These are phyloP conservation scores for Diaporthe sp. DNA, from an alignment of 2,329 filamentous ascomycete species.

Conservation along the genomic window DNA sequence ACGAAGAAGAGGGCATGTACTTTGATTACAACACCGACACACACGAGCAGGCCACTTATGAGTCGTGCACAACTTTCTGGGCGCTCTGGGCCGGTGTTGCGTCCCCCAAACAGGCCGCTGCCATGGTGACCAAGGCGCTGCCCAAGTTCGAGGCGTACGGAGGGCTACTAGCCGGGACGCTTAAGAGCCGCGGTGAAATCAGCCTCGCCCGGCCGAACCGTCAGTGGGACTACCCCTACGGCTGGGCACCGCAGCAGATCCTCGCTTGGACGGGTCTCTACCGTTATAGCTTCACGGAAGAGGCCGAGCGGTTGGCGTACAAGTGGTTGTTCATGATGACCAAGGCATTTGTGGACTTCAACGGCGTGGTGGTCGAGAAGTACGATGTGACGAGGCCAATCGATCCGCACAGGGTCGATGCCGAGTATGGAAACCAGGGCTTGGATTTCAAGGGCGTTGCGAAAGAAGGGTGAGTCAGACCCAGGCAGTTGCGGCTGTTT, in stretches of 20 bases:
- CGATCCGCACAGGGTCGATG: slow-evolving; percentile 93
- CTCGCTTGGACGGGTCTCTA: slow-evolving; percentile 94
- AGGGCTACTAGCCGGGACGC: slow-evolving; percentile 89
- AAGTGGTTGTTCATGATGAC: slow-evolving; percentile 99
- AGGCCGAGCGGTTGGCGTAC: slow-evolving; percentile 91
- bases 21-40: slow-evolving; percentile 95
- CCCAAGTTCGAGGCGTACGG: slow-evolving; percentile 91
- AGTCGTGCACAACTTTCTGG: slow-evolving; percentile 96
- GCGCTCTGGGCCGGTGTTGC: slow-evolving; percentile 95
- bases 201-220: slow-evolving; percentile 89
- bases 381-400: slow-evolving; percentile 94
- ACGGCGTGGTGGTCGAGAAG: slow-evolving; percentile 98
- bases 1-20: slow-evolving; percentile 93
- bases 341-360: slow-evolving; percentile 98
- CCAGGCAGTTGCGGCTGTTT: slow-evolving; percentile 8
- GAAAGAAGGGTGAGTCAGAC: slow-evolving; percentile 85
- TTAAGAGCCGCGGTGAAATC: slow-evolving; percentile 86
- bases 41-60: slow-evolving; percentile 85
- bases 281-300: slow-evolving; percentile 91
- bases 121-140: slow-evolving; percentile 84
- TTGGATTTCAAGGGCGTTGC: slow-evolving; percentile 95
- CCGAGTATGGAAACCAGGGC: slow-evolving; percentile 98
- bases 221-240: slow-evolving; percentile 98
- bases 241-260: slow-evolving; percentile 99
- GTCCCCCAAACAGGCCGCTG: slow-evolving; percentile 86